These are phyloP conservation scores for Gnaphalium uliginosum DNA, from an alignment of 129 eudicot genomes.

Conservation along the genomic window DNA sequence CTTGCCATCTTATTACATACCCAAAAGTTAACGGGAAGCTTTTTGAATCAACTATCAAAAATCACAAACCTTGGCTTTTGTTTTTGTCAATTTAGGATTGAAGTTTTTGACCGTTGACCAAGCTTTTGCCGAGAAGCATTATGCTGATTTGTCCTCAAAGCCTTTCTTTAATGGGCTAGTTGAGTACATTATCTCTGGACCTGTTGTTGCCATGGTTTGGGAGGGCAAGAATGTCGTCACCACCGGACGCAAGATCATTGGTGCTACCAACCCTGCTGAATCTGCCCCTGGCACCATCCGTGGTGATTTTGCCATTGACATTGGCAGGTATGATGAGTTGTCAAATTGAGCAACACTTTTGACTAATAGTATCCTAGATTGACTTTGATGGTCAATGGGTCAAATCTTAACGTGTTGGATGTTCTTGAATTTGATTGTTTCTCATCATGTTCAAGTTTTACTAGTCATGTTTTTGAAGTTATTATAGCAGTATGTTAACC, in stretches of 20 bases:
- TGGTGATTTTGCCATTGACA: conserved; percentile 91
- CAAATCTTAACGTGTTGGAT: background rate
- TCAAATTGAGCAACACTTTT: background rate
- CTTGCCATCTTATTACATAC: background rate
- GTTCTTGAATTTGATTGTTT: background rate
- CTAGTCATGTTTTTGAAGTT: background rate
- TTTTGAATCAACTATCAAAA: background rate
- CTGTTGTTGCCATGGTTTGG: conserved; percentile 98
- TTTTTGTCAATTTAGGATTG: conserved; percentile 46
- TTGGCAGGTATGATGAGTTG: conserved; percentile 62
- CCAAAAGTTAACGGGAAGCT: background rate
- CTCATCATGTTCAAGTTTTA: background rate
- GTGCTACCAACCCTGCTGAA: conserved; percentile 91
- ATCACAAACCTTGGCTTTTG: background rate
- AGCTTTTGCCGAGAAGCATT: conserved; percentile 87
- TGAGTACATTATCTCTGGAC: conserved; percentile 90
- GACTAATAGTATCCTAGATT: background rate
- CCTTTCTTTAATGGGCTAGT: conserved; percentile 86
- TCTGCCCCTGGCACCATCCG: conserved; percentile 99
- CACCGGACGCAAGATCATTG: conserved; percentile 89
- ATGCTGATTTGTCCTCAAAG: conserved; percentile 84
- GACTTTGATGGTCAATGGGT: background rate
- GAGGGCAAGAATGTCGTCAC: conserved; percentile 82
- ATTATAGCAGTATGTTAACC: background rate
- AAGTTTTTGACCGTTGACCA: conserved; percentile 76